Percentiles rank a stretch among this genome's conserved stretches.
Conservation (phyloP, 345 rosid species). For the Brassica carinata region DNA sequence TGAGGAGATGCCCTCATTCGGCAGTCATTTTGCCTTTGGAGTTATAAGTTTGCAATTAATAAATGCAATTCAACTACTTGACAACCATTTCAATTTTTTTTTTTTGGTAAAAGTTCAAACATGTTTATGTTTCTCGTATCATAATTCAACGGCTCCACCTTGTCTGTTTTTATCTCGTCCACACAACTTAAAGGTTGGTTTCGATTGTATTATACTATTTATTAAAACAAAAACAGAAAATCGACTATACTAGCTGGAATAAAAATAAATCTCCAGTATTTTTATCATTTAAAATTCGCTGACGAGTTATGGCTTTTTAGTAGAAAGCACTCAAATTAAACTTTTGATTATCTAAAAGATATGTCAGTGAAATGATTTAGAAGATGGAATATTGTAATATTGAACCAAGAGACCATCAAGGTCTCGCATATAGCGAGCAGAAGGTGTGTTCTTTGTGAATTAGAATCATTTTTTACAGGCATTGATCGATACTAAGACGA, state of each 20-base stretch:
- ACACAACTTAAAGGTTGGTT: conserved; percentile 22
- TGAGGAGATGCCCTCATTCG: conserved; percentile 42
- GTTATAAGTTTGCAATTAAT: conserved; percentile 21
- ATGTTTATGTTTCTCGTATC: conserved; percentile 35
- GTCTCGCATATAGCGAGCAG: conserved; percentile 28
- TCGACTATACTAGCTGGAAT: not conserved
- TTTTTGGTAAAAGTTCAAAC: conserved; percentile 22
- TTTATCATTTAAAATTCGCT: not conserved
- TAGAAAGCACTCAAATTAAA: not conserved
- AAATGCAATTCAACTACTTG: conserved; percentile 39
- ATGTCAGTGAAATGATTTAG: not conserved
- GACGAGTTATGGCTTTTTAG: not conserved
- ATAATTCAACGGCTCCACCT: conserved; percentile 34
- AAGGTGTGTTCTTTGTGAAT: conserved; percentile 3
- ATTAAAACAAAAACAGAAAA: not conserved
- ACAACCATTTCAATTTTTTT: not conserved
- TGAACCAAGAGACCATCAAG: conserved; percentile 28
- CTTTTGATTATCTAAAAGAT: not conserved
- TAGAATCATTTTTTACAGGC: conserved; percentile 22
- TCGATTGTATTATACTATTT: not conserved
- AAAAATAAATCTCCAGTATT: not conserved
- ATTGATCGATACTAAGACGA: conserved; percentile 19
- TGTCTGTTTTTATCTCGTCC: conserved; percentile 23
- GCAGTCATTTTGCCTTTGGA: conserved; percentile 29
- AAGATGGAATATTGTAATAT: conserved; percentile 8